Base-by-base conservation (phyloP, 2,329 filamentous ascomycete species). In the Calonectria fujianensis region DNA sequence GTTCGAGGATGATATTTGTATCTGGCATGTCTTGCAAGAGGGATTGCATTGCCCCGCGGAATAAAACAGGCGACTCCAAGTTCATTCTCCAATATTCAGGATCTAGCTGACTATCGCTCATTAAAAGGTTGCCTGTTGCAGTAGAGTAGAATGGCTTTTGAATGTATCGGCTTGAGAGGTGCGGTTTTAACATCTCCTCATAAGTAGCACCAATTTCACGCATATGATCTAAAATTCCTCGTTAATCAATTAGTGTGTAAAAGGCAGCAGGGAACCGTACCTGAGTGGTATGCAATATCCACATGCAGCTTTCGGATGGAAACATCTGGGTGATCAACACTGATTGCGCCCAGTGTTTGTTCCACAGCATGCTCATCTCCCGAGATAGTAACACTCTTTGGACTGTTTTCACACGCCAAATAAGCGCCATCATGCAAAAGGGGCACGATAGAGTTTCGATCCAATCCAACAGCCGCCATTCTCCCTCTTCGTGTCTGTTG, bases 181-280 rank as follows among this genome's bases (percentile, higher is more conserved):
- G 35, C 1, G n/a, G 2, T 5, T 4, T 45, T 18, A 87, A 61
- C 87, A 29, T 59, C 2, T 61, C 29, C 18, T 69, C 35, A 32
- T 48, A 69, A 20, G 27, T 8, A n/a, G 5, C 45, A 3, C 66
- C 35, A 24, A 57, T 20, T 18, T 45, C 20, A 35, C n/a, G 37
- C 29, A 35, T 54, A 18, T 45, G 29, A 1, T 59, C 24, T 48
- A 11, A 29, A 50, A 50, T 35, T 35, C 32, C 10, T 35, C 10
- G 32, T 35, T 35, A 35, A 35, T 35, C 8, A 35, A 35, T 11
- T 1, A 35, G 11, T 10, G 6, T 10, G 32, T 11, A 35, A 10
- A 35, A 10, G 32, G 10, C 11, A 35, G 32, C 7, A 10, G 9
- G 32, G 10, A 35, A 11, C 9, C 9, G 9, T 35, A 35, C 32